Percentiles rank a stretch among this genome's conserved stretches.
Conservation (phyloP, 768 basidiomycete species). For the Termitomyces sp. region DNA sequence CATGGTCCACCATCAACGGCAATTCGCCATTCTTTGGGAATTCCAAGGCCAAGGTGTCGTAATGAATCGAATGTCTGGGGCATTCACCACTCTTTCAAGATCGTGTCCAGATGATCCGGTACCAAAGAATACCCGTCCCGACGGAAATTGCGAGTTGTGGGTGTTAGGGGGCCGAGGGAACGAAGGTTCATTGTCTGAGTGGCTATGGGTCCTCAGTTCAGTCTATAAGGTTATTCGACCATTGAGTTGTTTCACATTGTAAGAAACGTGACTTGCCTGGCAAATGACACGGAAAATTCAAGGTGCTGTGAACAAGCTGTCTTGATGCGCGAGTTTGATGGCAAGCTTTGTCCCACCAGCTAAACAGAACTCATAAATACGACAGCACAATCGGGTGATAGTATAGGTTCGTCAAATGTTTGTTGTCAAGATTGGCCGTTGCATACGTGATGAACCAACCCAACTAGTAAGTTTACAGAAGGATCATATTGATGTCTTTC, state of each 20-base stretch:
- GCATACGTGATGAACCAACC: background rate
- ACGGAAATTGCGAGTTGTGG: background rate
- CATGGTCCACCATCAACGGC: constrained; percentile 4
- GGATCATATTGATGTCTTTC: constrained; percentile 1
- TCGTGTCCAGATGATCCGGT: background rate
- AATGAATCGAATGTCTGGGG: background rate
- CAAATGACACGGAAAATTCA: constrained; percentile 1
- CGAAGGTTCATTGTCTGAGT: background rate
- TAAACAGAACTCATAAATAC: background rate
- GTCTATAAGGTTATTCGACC: background rate
- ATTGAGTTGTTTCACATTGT: background rate
- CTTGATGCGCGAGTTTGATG: background rate
- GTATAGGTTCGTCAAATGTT: background rate
- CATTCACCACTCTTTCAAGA: background rate
- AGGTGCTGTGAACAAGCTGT: background rate
- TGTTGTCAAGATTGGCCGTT: background rate
- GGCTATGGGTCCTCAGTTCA: background rate
- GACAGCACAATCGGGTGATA: background rate
- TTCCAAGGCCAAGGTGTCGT: background rate
- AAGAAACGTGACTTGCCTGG: background rate
- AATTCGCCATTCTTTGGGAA: constrained; percentile 3
- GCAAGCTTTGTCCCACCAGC: background rate
- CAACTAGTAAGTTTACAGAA: background rate
- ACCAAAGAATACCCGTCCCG: background rate
- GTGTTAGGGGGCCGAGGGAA: background rate